Evolutionary conservation across 352 stramenopile genomes (phyloP), one percentile per base, ranked within the genome.

Genomic region (Globisporangium middletonii): DNA sequence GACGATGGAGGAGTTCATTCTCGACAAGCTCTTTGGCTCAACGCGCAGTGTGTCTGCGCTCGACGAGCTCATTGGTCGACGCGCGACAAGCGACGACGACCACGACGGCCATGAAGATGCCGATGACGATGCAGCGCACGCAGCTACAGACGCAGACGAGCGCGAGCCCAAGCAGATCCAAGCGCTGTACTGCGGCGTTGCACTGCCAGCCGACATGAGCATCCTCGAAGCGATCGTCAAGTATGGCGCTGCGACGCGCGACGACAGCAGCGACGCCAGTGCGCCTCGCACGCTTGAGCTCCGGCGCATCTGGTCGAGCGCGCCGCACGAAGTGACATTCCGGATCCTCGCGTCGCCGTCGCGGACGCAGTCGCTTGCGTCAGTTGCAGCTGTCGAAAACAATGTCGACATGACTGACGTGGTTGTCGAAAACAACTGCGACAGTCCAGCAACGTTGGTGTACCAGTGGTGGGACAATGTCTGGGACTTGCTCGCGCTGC

Each of bases 1-100:
- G 48, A 89, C 82, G 33, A 88, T 92, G 51, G 79, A 92, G 50
- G 77, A 85, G 35, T 92, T 89, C 57, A 86, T 92, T 11, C 57
- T 60, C 8, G 82, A 88, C 44, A 83, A 87, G 50, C 50, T 89
- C 4, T 88, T 88, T 62, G 79, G 77, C 3, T 60, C 64, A 2
- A 55, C 57, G 9, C 55, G 38, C 9, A 55, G 43, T 33, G 53
- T 66, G 23, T 73, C 66, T 4, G 73, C 71, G 11, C 49, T 83
- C 18, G 69, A 76, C 27, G 67, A 70, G 3, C 58, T 81, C 15
- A 46, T 66, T 47, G 54, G 54, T 2, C 16, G 50, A 38, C 55
- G 38, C 30, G 27, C 30, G 35, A 38, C 26, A 5, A 61, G 75
- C 30, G 72, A 74, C 4, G 62, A 62, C 7, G 55, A 68, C 41